Percentiles rank a stretch among this genome's conserved stretches.
Evolutionary conservation across 2,329 filamentous ascomycete species (phyloP).

Genomic region (Cercospora sojina): DNA sequence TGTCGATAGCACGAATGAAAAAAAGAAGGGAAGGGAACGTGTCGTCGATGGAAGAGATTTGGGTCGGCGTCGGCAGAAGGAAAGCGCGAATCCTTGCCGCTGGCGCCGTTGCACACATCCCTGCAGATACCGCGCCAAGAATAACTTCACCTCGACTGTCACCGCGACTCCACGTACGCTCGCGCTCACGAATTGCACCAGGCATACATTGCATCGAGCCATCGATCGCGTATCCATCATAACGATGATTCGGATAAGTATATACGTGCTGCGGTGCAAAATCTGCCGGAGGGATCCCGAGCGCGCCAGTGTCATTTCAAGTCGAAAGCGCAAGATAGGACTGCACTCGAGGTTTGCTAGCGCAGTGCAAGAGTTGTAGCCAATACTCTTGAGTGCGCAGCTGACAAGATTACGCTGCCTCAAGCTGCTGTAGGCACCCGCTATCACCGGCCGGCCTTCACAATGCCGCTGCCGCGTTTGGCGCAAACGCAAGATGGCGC

Average conservation of each 20-base stretch:
- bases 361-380: not conserved
- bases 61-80: constrained; percentile 7
- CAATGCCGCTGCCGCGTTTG: constrained; percentile 7
- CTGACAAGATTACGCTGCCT: not conserved
- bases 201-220: not conserved
- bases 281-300: not conserved
- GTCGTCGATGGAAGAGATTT: constrained; percentile 11
- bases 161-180: not conserved
- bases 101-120: constrained; percentile 4
- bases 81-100: not conserved
- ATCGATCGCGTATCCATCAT: not conserved
- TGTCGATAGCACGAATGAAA: constrained; percentile 7
- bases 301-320: not conserved
- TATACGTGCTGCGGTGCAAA: not conserved
- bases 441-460: not conserved
- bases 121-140: constrained; percentile 9
- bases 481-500: constrained; percentile 1
- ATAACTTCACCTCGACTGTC: constrained; percentile 4
- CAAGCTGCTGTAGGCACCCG: not conserved
- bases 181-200: not conserved
- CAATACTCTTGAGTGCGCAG: not conserved
- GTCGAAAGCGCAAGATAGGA: not conserved
- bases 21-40: constrained; percentile 11
- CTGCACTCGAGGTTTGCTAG: not conserved
- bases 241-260: not conserved